Evolutionary conservation across 768 basidiomycete species (phyloP).

Genomic region (Rhodotorula babjevae): DNA sequence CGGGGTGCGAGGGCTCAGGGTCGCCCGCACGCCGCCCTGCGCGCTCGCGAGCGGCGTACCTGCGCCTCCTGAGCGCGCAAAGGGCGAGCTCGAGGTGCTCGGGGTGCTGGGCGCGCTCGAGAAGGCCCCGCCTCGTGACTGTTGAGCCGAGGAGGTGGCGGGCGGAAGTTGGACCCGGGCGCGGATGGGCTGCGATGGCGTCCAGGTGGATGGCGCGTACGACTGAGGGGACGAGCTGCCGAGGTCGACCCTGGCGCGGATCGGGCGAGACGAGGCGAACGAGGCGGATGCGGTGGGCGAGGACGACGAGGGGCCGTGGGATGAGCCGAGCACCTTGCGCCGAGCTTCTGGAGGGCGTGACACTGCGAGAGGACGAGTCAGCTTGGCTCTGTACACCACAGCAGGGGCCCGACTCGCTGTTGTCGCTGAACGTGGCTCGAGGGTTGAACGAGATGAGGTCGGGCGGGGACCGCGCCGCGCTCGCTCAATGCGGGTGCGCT

Average conservation of each 20-base stretch:
- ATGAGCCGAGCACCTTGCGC: conserved; percentile 4
- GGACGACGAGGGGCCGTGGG: background rate
- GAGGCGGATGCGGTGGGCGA: background rate
- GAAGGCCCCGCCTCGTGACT: background rate
- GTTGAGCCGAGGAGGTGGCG: too few relatives aligned
- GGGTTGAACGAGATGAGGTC: too few relatives aligned
- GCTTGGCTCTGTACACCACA: background rate
- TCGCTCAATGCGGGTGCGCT: too few relatives aligned
- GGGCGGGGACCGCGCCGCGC: too few relatives aligned
- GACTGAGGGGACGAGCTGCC: background rate
- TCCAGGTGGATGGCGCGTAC: background rate
- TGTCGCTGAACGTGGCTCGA: too few relatives aligned
- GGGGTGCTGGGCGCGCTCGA: conserved; percentile 2
- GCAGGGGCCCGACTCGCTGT: too few relatives aligned
- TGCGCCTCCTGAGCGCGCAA: background rate
- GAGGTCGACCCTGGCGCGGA: conserved; percentile 9
- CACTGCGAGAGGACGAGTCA: background rate
- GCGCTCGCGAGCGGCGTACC: background rate
- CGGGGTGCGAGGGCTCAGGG: background rate
- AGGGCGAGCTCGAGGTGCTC: background rate
- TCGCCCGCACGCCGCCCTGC: background rate
- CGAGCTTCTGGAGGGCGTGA: conserved; percentile 2
- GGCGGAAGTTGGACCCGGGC: background rate
- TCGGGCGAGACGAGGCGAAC: background rate
- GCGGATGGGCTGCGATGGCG: conserved; percentile 2